phyloP scores from a whole-genome alignment of 1,284 basidiomycete genomes.

The Pseudozyma hubeiensis region DNA sequence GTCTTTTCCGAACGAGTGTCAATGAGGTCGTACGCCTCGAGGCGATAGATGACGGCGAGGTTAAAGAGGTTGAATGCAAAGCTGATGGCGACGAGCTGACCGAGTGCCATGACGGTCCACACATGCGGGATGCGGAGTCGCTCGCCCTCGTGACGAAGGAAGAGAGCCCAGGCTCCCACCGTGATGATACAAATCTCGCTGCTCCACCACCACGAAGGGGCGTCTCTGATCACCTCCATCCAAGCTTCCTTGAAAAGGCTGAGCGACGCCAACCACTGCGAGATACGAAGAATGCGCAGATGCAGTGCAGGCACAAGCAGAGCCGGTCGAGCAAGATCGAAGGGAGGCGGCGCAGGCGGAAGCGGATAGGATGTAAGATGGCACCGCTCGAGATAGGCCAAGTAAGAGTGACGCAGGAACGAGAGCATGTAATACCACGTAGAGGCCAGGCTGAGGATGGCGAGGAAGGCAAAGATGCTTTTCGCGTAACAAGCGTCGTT shows the following conservation, averaged over 20 bases:
- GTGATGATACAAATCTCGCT: conserved; percentile 79
- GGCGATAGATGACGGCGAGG: conserved; percentile 73
- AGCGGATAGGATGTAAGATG: conserved; percentile 28
- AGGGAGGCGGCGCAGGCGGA: conserved; percentile 26
- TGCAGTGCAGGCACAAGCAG: conserved; percentile 68
- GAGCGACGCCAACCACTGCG: conserved; percentile 75
- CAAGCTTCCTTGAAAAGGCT: conserved; percentile 77
- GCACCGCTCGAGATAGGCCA: conserved; percentile 46
- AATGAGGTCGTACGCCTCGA: conserved; percentile 17
- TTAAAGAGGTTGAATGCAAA: conserved; percentile 78
- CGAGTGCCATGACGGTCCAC: conserved; percentile 80
- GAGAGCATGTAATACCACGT: conserved; percentile 63
- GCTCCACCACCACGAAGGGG: conserved; percentile 79
- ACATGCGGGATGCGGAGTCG: conserved; percentile 73
- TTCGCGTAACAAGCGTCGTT: conserved; percentile 25
- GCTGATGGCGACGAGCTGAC: conserved; percentile 79
- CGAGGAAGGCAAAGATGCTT: conserved; percentile 21
- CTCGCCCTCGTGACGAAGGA: conserved; percentile 74
- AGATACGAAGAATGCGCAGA: conserved; percentile 55
- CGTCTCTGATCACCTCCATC: conserved; percentile 72
- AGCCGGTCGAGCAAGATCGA: conserved; percentile 15
- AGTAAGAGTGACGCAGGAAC: conserved; percentile 61
- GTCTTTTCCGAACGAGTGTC: conserved; percentile 11
- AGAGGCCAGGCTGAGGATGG: conserved; percentile 35
- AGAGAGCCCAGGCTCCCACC: conserved; percentile 75